phyloP scores from a whole-genome alignment of 371 early-diverging fungal genomes.

The Nematocida minor region DNA sequence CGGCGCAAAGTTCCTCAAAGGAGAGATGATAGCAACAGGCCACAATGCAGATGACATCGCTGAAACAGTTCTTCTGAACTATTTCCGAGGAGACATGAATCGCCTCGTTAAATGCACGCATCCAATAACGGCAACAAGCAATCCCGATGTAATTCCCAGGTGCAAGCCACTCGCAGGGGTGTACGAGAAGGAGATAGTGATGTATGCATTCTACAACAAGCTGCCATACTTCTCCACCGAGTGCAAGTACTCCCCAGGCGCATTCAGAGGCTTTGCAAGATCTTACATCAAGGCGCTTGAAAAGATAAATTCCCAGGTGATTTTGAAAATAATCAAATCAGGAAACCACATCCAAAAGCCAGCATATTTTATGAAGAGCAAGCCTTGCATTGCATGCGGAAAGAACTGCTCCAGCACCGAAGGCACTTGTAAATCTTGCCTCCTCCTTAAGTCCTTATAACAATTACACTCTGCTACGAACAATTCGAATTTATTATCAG shows the following conservation, averaged over 20 bases:
- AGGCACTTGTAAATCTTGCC: neutral
- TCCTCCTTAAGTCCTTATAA: conserved; percentile 6
- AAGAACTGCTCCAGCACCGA: conserved; percentile 15
- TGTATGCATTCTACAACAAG: conserved; percentile 96
- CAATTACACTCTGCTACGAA: too few relatives aligned
- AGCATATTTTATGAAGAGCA: neutral
- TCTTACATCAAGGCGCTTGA: conserved; percentile 91
- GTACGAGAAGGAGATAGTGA: conserved; percentile 98
- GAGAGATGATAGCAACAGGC: conserved; percentile 91
- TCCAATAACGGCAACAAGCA: conserved; percentile 69
- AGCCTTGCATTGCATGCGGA: conserved; percentile 4
- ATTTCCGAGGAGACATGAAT: conserved; percentile 88
- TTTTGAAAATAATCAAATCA: conserved; percentile 69
- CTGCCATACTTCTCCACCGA: conserved; percentile 97
- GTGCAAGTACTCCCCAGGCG: conserved; percentile 95
- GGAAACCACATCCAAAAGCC: conserved; percentile 11
- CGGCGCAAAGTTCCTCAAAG: conserved; percentile 79
- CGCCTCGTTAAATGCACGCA: conserved; percentile 84
- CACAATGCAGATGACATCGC: conserved; percentile 99
- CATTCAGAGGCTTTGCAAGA: conserved; percentile 90
- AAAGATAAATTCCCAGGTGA: conserved; percentile 76
- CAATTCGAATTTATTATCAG: too few relatives aligned
- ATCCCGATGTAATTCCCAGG: conserved; percentile 65
- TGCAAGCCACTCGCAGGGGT: conserved; percentile 97
- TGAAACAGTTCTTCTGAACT: conserved; percentile 96